A percentile compares a stretch with the other conserved stretches of the same genome.
Conservation (phyloP, 164 flowering plant genomes). For the Akebia trifoliata region DNA sequence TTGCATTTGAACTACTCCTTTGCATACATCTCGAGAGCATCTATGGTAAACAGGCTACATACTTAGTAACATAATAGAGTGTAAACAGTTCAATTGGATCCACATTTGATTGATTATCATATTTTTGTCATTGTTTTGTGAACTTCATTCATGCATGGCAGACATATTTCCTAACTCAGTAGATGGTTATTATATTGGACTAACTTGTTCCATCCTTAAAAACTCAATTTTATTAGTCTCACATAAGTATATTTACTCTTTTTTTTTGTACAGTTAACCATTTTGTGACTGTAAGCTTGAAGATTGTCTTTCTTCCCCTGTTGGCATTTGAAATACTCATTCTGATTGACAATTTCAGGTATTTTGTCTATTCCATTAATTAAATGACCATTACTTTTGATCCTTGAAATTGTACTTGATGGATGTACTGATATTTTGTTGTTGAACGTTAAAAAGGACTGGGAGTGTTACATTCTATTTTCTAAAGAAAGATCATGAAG, state of each 20-base stretch:
- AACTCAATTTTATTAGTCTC: too few relatives aligned
- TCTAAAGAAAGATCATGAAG: not conserved
- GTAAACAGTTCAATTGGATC: not conserved
- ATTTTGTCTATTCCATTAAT: constrained; percentile 10
- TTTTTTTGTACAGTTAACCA: constrained; percentile 26
- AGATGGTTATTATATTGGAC: too few relatives aligned
- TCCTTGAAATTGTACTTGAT: constrained; percentile 2
- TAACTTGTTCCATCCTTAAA: too few relatives aligned
- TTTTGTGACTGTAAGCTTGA: constrained; percentile 61
- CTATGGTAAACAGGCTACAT: constrained; percentile 40
- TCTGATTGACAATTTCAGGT: constrained; percentile 92
- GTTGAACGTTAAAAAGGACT: not conserved
- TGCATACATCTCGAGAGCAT: constrained; percentile 82
- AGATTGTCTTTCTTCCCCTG: constrained; percentile 85
- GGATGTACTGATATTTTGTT: not conserved
- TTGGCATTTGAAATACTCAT: constrained; percentile 66
- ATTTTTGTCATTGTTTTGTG: not conserved
- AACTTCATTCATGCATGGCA: not conserved
- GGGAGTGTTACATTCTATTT: not conserved
- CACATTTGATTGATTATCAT: not conserved
- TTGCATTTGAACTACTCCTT: constrained; percentile 88
- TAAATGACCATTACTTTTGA: not conserved
- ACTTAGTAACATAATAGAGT: not conserved
- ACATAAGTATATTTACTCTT: not conserved
- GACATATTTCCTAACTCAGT: too few relatives aligned